Evolutionary conservation across 495 filamentous ascomycete genomes (phyloP), one percentile per base, ranked within the genome.

Genomic region (Staphylotrichum longicolle): DNA sequence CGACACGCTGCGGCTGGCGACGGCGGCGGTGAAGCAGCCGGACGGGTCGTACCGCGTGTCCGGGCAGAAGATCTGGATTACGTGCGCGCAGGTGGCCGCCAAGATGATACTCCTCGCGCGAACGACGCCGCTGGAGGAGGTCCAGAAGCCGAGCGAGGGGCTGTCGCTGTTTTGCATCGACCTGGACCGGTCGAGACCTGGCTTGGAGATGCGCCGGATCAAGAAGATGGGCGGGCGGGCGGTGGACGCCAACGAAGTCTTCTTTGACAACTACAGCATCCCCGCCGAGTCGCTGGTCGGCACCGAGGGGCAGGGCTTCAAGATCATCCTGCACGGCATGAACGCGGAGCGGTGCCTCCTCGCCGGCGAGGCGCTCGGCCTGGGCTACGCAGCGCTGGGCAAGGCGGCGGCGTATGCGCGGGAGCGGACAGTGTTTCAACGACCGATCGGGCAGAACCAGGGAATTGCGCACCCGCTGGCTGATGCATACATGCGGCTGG

Each of bases 41-140:
- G 77, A 78, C 3, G 80, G 83, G 33, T 74, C 71, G 20, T 92
- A 90, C 74, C 75, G 71, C 0, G 78, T 93, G 12, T 79, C 82
- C 0, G 89, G 89, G 0, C 89, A 91, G 69, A 92, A 92, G 77
- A 91, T 91, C 62, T 91, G 89, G 89, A 92, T 91, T 45, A 87
- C 88, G 3, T 90, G 82, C 58, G 90, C 89, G 4, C 88, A 92
- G 69, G 86, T 91, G 7, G 89, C 89, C 1, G 76, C 77, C 5
- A 89, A 88, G 66, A 91, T 92, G 89, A 84, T 92, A 7, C 77
- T 92, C 2, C 78, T 94, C 0, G 89, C 90, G 10, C 83, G 90
- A 10, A 91, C 89, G 0, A 88, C 85, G 4, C 83, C 88, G 0
- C 69, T 86, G 2, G 83, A 89, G 58, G 80, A 88, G 57, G 82